Percentiles rank a stretch among this genome's conserved stretches.
These are phyloP conservation scores for Boletus subcaerulescens DNA, from an alignment of 768 basidiomycete genomes.

Conservation along the genomic window DNA sequence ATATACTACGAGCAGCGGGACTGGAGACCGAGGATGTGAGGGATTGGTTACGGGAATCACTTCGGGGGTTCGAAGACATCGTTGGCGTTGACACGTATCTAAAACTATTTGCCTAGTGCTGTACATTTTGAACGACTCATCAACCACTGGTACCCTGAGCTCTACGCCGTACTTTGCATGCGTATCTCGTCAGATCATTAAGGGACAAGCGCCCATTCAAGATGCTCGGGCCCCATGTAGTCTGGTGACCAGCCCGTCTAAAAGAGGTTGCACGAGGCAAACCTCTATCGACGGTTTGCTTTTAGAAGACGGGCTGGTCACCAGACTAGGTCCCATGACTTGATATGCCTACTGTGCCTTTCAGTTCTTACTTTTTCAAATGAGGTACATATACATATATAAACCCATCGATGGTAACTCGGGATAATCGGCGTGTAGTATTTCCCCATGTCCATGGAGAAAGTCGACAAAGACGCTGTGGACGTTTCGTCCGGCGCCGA, in stretches of 20 bases:
- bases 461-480: not conserved
- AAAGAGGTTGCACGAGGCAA: no score
- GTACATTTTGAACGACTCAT: not conserved
- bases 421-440: not conserved
- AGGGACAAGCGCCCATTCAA: no score
- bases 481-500: slow-evolving; percentile 6
- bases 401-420: not conserved
- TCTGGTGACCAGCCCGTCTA: no score
- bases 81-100: slow-evolving; percentile 65
- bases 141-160: no score
- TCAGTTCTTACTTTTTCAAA: no score
- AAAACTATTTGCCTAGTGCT: slow-evolving; percentile 51
- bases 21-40: slow-evolving; percentile 73
- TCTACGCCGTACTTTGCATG: no score
- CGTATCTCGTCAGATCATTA: no score
- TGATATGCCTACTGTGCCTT: no score
- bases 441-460: slow-evolving; percentile 1
- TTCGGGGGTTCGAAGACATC: slow-evolving; percentile 49
- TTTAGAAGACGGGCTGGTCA: no score
- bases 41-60: slow-evolving; percentile 58
- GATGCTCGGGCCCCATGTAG: not conserved
- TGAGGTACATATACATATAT: no score
- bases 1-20: slow-evolving; percentile 72
- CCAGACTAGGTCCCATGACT: no score
- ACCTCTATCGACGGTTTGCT: no score